phyloP scores from a whole-genome alignment of 257 asterid species.

The Solanum appendiculatum region DNA sequence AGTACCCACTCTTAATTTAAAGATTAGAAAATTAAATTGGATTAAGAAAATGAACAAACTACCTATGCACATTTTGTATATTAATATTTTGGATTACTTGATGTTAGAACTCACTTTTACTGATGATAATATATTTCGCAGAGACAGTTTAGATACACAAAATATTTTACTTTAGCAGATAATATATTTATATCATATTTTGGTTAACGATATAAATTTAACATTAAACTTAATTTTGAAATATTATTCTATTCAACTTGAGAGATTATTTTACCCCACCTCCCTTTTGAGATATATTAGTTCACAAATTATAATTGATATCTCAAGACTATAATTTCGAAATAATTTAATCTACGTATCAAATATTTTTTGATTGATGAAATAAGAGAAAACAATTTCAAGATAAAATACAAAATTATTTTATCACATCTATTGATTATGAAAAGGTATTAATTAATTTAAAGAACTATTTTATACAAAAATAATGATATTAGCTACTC shows the following conservation, averaged over 20 bases:
- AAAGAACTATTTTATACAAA: neutral
- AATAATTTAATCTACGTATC: neutral
- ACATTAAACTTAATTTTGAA: too few relatives aligned
- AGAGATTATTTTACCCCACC: neutral
- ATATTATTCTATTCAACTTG: neutral
- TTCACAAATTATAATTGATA: neutral
- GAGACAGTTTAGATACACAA: neutral
- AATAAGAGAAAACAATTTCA: neutral
- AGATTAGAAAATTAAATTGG: neutral
- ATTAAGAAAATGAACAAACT: too few relatives aligned
- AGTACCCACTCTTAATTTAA: neutral
- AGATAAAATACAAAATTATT: too few relatives aligned
- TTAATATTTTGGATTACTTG: neutral
- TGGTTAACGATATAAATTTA: neutral
- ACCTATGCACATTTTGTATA: neutral
- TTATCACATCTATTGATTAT: neutral
- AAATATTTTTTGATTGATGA: rapidly evolving
- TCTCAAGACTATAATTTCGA: too few relatives aligned
- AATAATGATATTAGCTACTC: neutral
- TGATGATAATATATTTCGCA: too few relatives aligned
- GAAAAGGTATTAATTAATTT: neutral
- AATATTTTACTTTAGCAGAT: too few relatives aligned
- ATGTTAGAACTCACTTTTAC: neutral
- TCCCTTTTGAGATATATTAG: neutral
- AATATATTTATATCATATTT: too few relatives aligned